A percentile compares a stretch with the other conserved stretches of the same genome.
These are phyloP conservation scores for Colletotrichum incanum DNA, from an alignment of 2,329 filamentous ascomycete genomes.

Conservation along the genomic window DNA sequence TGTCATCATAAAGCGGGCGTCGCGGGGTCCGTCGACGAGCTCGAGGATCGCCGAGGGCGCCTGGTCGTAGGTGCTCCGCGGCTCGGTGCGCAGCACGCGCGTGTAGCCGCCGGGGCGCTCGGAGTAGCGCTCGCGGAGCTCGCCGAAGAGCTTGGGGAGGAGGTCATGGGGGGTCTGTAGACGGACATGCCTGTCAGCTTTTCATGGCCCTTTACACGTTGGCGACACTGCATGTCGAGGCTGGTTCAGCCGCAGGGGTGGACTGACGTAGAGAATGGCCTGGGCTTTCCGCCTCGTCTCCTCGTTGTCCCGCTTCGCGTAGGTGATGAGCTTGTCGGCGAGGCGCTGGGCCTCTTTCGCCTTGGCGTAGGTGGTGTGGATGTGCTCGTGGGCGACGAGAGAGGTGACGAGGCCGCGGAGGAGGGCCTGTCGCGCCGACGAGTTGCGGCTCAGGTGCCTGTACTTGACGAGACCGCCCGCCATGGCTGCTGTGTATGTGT, in stretches of 20 bases:
- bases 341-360: conserved; percentile 96
- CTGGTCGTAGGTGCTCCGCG: conserved; percentile 86
- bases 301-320: conserved; percentile 94
- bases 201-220: neutral
- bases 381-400: conserved; percentile 92
- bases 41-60: conserved; percentile 92
- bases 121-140: conserved; percentile 84
- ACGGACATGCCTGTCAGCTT: neutral
- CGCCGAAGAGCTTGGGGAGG: conserved; percentile 90
- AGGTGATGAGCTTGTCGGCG: conserved; percentile 93
- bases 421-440: conserved; percentile 90
- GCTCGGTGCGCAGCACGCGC: conserved; percentile 91
- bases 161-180: conserved; percentile 76
- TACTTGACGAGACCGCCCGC: conserved; percentile 90
- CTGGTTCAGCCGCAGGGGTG: conserved; percentile 46
- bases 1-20: conserved; percentile 95
- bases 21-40: conserved; percentile 92
- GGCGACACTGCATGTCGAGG: neutral
- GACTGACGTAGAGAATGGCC: conserved; percentile 83
- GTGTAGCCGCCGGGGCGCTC: conserved; percentile 92
- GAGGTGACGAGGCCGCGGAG: conserved; percentile 97
- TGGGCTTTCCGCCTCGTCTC: conserved; percentile 82
- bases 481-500: conserved; percentile 67
- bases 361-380: conserved; percentile 95
- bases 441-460: conserved; percentile 88